Evolutionary conservation across 2,329 filamentous ascomycete genomes (phyloP).

Genomic region (Aspergillus glaucus): DNA sequence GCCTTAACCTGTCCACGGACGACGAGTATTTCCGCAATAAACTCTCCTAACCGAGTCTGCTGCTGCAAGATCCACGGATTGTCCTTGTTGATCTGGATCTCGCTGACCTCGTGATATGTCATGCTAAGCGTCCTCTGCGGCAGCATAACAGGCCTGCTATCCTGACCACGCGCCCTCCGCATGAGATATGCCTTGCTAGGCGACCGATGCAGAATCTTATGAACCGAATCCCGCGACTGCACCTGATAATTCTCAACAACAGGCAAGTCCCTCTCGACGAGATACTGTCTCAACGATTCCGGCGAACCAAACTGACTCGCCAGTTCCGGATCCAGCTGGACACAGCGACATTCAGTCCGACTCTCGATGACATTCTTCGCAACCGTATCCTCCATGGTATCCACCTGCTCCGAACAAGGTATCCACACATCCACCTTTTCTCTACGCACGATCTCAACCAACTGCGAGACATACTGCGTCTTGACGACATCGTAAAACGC

Average conservation of each 20-base stretch:
- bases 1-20: conserved; percentile 58
- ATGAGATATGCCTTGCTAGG: conserved; percentile 54
- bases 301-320: conserved; percentile 59
- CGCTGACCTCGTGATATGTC: conserved; percentile 51
- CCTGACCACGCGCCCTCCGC: conserved; percentile 45
- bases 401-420: conserved; percentile 63
- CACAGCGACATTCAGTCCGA: conserved; percentile 52
- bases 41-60: conserved; percentile 59
- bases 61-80: conserved; percentile 64
- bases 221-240: conserved; percentile 46
- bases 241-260: conserved; percentile 51
- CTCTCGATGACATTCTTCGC: conserved; percentile 57
- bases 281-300: conserved; percentile 57
- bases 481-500: conserved; percentile 49
- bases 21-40: conserved; percentile 65
- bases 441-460: conserved; percentile 53
- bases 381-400: conserved; percentile 59
- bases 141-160: conserved; percentile 54
- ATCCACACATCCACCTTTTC: conserved; percentile 68
- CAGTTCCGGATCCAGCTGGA: conserved; percentile 56
- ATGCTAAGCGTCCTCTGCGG: conserved; percentile 49
- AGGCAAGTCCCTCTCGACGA: conserved; percentile 48
- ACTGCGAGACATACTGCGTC: conserved; percentile 49
- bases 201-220: conserved; percentile 46
- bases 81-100: conserved; percentile 49